phyloP scores from a whole-genome alignment of 208 protist genomes.

The Polymyxa betae region DNA sequence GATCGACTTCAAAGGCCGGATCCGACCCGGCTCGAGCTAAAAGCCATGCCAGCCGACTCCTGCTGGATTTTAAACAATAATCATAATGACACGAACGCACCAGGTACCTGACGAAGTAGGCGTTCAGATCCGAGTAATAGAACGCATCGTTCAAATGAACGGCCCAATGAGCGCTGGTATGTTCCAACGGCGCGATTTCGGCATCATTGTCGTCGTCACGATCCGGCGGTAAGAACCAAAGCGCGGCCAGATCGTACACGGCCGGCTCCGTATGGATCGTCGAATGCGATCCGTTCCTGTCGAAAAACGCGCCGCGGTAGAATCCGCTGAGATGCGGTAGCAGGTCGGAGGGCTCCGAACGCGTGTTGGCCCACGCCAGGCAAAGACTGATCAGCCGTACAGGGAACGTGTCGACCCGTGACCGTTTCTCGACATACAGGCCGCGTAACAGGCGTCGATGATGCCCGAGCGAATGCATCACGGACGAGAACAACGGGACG shows the following conservation, averaged over 20 bases:
- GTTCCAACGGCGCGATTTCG: neutral
- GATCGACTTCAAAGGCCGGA: neutral
- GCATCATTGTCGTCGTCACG: neutral
- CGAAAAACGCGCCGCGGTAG: neutral
- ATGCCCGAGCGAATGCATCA: neutral
- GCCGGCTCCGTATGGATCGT: neutral
- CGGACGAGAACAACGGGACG: constrained; percentile 34
- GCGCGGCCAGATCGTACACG: constrained; percentile 28
- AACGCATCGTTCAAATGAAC: constrained; percentile 1
- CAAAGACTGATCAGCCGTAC: neutral
- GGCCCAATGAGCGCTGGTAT: constrained; percentile 39
- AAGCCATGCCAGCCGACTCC: neutral
- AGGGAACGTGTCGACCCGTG: neutral
- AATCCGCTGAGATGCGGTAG: constrained; percentile 49
- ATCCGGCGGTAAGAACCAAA: neutral
- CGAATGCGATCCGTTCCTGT: constrained; percentile 5
- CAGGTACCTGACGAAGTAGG: constrained; percentile 23
- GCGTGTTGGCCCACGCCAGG: neutral
- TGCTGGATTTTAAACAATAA: neutral
- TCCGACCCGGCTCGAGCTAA: neutral
- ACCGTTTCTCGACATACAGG: neutral
- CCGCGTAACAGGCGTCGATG: constrained; percentile 7
- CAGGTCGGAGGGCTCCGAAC: constrained; percentile 4
- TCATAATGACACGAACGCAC: neutral
- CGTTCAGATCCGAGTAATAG: constrained; percentile 24